Percentiles rank a stretch among this genome's conserved stretches.
phyloP scores from a whole-genome alignment of 2,329 filamentous ascomycete species.

The Dichotomopilus funicola region DNA sequence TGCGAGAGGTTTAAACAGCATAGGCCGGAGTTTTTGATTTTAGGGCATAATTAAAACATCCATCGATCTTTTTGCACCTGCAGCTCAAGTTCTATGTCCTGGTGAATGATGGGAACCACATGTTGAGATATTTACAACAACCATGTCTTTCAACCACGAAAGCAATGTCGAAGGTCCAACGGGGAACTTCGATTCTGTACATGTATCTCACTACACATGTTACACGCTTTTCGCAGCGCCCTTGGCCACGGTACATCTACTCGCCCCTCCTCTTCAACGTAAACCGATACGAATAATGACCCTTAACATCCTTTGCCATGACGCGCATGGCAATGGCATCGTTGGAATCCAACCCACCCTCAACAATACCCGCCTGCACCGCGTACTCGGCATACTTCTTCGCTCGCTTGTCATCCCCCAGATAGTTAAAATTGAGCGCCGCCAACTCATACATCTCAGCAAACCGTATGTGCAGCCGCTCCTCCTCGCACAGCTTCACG shows the following conservation, averaged over 20 bases:
- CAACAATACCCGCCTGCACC: conserved; percentile 31
- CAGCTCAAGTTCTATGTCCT: too few relatives aligned
- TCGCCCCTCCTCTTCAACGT: conserved; percentile 19
- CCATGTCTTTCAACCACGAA: too few relatives aligned
- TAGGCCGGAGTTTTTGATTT: too few relatives aligned
- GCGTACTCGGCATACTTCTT: conserved; percentile 31
- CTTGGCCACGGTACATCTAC: background rate
- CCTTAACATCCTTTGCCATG: conserved; percentile 28
- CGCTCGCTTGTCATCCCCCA: conserved; percentile 28
- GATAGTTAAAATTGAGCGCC: conserved; percentile 35
- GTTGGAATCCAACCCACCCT: conserved; percentile 31
- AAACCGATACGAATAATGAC: conserved; percentile 27
- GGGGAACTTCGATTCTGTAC: too few relatives aligned
- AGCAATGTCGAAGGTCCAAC: too few relatives aligned
- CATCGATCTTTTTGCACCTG: too few relatives aligned
- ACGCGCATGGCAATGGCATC: conserved; percentile 32
- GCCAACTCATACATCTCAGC: conserved; percentile 35
- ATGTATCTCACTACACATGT: too few relatives aligned
- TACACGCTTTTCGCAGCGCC: too few relatives aligned
- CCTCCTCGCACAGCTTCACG: conserved; percentile 29
- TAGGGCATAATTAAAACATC: too few relatives aligned
- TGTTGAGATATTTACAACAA: too few relatives aligned
- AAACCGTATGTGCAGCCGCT: conserved; percentile 33
- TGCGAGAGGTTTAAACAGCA: too few relatives aligned
- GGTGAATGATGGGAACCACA: too few relatives aligned